Conservation (phyloP, 345 rosid genomes). For the Gossypium arboreum region DNA sequence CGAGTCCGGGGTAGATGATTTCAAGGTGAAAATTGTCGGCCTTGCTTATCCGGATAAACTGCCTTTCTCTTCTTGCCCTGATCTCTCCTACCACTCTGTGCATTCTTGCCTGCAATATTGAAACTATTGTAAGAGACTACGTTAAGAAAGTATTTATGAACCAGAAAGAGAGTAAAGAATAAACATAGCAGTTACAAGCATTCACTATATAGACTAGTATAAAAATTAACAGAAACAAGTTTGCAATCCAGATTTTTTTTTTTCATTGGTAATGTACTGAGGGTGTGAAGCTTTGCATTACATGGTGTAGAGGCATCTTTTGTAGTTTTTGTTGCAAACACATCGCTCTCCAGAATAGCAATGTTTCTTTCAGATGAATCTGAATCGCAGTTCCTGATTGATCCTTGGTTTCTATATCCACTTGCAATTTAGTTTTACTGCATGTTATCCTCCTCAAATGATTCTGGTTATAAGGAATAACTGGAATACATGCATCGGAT, state of each 20-base stretch:
- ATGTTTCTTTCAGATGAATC: background rate
- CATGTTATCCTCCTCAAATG: slow-evolving; percentile 2
- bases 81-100: background rate
- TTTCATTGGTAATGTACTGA: background rate
- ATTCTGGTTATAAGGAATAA: slow-evolving; percentile 2
- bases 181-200: background rate
- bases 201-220: background rate
- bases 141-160: background rate
- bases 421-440: slow-evolving; percentile 1
- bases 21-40: background rate
- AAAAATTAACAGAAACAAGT: background rate
- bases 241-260: background rate
- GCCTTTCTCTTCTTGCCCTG: background rate
- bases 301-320: background rate
- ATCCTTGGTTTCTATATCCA: background rate
- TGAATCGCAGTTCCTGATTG: background rate
- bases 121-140: background rate
- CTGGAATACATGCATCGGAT: background rate
- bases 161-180: background rate
- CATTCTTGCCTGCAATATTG: background rate
- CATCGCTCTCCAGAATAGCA: background rate
- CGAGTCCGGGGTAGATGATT: background rate
- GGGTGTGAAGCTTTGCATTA: background rate
- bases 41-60: background rate
- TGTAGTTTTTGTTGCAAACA: background rate